Base-by-base conservation (phyloP, 345 rosid species). In the Camelina sativa region DNA sequence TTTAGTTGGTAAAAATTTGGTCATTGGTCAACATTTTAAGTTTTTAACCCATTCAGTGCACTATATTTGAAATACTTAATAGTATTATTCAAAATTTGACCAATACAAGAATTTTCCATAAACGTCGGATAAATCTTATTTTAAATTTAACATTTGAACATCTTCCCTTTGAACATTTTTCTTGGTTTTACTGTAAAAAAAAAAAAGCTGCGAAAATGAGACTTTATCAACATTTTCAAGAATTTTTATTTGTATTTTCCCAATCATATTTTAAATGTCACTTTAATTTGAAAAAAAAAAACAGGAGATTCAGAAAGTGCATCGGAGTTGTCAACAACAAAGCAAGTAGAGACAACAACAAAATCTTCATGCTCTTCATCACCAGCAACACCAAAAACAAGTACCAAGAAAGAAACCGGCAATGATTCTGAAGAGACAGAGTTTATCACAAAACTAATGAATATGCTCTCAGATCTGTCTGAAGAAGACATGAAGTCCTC, bases 401-500 rank as follows among this genome's bases (percentile, higher is more conserved):
- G 48, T 58, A 16, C 69, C 67, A 77, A 72, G 57, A 77, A 72
- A 50, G 69, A 77, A 22, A 77, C 52, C 41, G 59, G 10, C 35
- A 59, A 17, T 59, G 73, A 59, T 62, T 66, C 69, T 13, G 78
- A 72, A 53, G 81, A 67, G 37, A 64, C 79, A 20, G 80, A 79
- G 13, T 54, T 60, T 73, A 81, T 67, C 75, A 25, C 40, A 30
- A 84, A 85, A 62, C 38, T 80, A 73, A 79, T 54, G 73, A 80
- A 71, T 25, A 74, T 80, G 79, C 85, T 86, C 48, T 47, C 74
- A 71, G 75, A 59, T 63, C 44, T 85, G 60, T 79, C 85, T 20
- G 88, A 83, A 44, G 79, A 85, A 80, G 87, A 86, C 41, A 67
- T 84, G 25, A 71, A 75, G 48, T 67, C 79, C 62, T 67, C 86